phyloP scores from a whole-genome alignment of 345 rosid genomes.

The Capsella bursapastoris region DNA sequence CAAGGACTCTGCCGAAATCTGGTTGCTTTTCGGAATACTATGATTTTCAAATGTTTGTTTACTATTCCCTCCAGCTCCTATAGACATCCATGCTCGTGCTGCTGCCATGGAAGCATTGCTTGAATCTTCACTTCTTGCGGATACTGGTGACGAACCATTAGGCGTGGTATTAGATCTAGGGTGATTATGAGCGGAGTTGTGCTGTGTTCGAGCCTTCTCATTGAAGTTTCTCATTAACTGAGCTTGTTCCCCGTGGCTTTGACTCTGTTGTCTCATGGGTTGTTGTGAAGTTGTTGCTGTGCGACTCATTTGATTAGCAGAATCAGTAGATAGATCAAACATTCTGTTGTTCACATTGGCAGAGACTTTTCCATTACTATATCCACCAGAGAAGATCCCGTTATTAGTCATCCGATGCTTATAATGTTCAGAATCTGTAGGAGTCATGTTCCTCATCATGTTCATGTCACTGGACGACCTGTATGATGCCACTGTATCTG shows the following conservation, averaged over 20 bases:
- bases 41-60: conserved; percentile 57
- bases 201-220: conserved; percentile 65
- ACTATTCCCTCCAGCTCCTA: conserved; percentile 70
- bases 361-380: conserved; percentile 58
- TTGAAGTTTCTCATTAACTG: conserved; percentile 61
- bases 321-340: conserved; percentile 49
- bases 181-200: conserved; percentile 40
- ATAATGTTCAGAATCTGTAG: conserved; percentile 47
- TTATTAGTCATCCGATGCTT: conserved; percentile 51
- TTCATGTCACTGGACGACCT: conserved; percentile 47
- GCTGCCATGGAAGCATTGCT: conserved; percentile 71
- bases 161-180: conserved; percentile 35
- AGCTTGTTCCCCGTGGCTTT: conserved; percentile 62
- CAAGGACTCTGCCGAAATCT: conserved; percentile 62
- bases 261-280: conserved; percentile 44
- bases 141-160: conserved; percentile 46
- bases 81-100: conserved; percentile 88
- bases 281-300: conserved; percentile 42
- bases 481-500: conserved; percentile 45
- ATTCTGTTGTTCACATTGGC: conserved; percentile 45
- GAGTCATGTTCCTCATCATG: conserved; percentile 49
- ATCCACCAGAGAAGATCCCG: conserved; percentile 49
- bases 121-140: conserved; percentile 59
- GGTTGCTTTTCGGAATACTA: conserved; percentile 50
- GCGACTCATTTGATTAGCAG: conserved; percentile 53